Evolutionary conservation across 352 stramenopile species (phyloP).

Genomic region (Phytophthora megakarya): DNA sequence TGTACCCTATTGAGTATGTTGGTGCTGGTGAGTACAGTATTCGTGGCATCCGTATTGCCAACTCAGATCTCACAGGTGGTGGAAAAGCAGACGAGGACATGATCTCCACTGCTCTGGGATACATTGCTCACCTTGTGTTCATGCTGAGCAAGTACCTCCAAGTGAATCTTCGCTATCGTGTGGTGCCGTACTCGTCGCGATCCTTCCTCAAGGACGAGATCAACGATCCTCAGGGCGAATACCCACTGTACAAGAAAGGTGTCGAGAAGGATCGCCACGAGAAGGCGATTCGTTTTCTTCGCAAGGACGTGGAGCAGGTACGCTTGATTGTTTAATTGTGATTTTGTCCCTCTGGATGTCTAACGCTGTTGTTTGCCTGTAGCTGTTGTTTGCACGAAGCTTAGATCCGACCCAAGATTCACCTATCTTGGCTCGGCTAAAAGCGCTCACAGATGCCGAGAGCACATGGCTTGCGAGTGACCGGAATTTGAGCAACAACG

Average conservation of each 20-base stretch:
- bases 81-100: constrained; percentile 75
- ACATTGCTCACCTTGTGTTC: constrained; percentile 88
- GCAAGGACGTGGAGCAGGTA: constrained; percentile 87
- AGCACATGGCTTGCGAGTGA: constrained; percentile 69
- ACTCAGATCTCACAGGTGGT: constrained; percentile 63
- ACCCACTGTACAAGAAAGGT: constrained; percentile 83
- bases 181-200: constrained; percentile 79
- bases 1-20: constrained; percentile 88
- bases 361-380: constrained; percentile 20
- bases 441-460: constrained; percentile 72
- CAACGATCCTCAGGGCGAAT: constrained; percentile 80
- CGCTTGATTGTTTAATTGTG: constrained; percentile 3
- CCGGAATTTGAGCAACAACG: constrained; percentile 45
- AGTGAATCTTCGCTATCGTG: constrained; percentile 83
- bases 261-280: constrained; percentile 81
- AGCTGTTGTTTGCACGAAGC: constrained; percentile 80
- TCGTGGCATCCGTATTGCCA: constrained; percentile 76
- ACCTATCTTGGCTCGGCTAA: constrained; percentile 67
- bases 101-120: constrained; percentile 83
- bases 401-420: constrained; percentile 70
- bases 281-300: constrained; percentile 75
- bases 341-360: not conserved
- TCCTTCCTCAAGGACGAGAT: constrained; percentile 88
- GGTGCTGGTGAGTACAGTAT: constrained; percentile 83
- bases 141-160: constrained; percentile 90